Evolutionary conservation across 352 stramenopile species (phyloP).

Genomic region (Globisporangium cylindrosporum): DNA sequence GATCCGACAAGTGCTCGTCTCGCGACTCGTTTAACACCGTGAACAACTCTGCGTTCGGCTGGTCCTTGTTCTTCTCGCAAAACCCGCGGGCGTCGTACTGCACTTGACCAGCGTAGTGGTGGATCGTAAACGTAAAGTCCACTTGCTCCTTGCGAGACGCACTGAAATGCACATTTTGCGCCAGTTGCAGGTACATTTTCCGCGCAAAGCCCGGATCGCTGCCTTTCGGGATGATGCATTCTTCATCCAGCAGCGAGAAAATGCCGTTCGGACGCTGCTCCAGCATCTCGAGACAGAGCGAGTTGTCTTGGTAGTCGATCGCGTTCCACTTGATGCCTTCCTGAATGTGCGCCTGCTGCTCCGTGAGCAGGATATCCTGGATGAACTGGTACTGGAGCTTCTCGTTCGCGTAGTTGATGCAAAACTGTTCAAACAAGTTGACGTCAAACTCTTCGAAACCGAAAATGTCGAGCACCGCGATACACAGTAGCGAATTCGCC

Average conservation of each 20-base stretch:
- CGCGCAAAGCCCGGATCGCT: constrained; percentile 70
- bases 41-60: constrained; percentile 76
- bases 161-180: constrained; percentile 55
- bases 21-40: constrained; percentile 61
- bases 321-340: constrained; percentile 70
- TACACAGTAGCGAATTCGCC: constrained; percentile 33
- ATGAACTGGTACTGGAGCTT: constrained; percentile 85
- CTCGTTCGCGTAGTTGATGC: constrained; percentile 84
- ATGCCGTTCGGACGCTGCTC: constrained; percentile 74
- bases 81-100: constrained; percentile 75
- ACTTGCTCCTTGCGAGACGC: constrained; percentile 68
- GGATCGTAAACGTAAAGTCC: constrained; percentile 69
- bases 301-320: constrained; percentile 76
- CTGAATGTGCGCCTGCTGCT: constrained; percentile 70
- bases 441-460: constrained; percentile 87
- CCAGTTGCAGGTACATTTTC: constrained; percentile 72
- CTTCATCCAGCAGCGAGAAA: constrained; percentile 83
- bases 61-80: constrained; percentile 88
- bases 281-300: constrained; percentile 79
- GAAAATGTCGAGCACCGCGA: constrained; percentile 90
- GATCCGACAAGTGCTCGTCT: constrained; percentile 47
- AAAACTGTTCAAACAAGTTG: constrained; percentile 83
- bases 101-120: constrained; percentile 81
- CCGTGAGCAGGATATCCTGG: constrained; percentile 71
- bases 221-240: constrained; percentile 79